Percentiles rank a stretch among this genome's conserved stretches.
These are phyloP conservation scores for Colletotrichum chlorophyti DNA, from an alignment of 2,329 filamentous ascomycete species.

Conservation along the genomic window DNA sequence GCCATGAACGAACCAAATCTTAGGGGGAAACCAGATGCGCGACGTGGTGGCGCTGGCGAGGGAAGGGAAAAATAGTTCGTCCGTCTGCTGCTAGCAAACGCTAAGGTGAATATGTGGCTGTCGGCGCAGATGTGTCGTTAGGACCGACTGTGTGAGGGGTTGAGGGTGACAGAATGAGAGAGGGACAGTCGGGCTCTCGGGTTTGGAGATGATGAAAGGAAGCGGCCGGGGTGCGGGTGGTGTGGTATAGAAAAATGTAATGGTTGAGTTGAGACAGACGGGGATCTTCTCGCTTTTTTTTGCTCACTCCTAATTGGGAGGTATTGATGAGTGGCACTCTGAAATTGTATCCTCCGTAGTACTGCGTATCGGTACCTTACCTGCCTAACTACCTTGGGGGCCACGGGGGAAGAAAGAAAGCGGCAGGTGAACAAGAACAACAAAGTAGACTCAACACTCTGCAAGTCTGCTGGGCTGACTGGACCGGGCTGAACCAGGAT, in stretches of 20 bases:
- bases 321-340: no score
- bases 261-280: slow-evolving; percentile 23
- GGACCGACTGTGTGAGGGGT: slow-evolving; percentile 1
- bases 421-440: slow-evolving; percentile 3
- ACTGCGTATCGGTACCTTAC: no score
- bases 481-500: no score
- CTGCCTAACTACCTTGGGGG: no score
- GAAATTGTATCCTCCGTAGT: no score
- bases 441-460: slow-evolving; percentile 20
- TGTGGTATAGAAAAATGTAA: background rate
- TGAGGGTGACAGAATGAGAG: background rate
- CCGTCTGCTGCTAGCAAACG: slow-evolving; percentile 21
- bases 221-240: slow-evolving; percentile 9
- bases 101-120: slow-evolving; percentile 23
- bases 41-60: slow-evolving; percentile 23
- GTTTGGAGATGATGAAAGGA: slow-evolving; percentile 20
- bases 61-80: slow-evolving; percentile 21
- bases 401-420: no score
- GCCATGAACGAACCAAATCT: slow-evolving; percentile 11
- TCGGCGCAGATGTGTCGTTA: slow-evolving; percentile 24
- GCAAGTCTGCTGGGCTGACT: slow-evolving; percentile 24
- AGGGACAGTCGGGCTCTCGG: slow-evolving; percentile 15
- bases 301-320: no score
- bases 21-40: slow-evolving; percentile 14
- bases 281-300: slow-evolving; percentile 19